Evolutionary conservation across 75 land plant species (phyloP).

Genomic region (Azolla pinnata): DNA sequence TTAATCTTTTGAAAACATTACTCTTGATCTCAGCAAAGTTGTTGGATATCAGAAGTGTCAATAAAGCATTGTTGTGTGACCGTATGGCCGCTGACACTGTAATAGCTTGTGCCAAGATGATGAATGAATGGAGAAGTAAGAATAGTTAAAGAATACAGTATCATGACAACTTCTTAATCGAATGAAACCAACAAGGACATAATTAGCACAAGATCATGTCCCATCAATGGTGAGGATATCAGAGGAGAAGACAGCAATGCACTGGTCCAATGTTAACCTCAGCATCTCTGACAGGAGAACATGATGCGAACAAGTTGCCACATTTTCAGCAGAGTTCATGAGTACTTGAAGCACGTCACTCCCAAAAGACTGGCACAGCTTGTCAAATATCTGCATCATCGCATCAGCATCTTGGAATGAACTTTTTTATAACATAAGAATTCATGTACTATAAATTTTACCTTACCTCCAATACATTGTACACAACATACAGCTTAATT

Average conservation of each 20-base stretch:
- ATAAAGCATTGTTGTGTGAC: slow-evolving; percentile 82
- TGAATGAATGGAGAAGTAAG: slow-evolving; percentile 77
- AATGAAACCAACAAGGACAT: slow-evolving; percentile 4
- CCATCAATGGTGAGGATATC: slow-evolving; percentile 74
- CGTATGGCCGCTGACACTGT: slow-evolving; percentile 90
- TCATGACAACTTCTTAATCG: slow-evolving; percentile 1
- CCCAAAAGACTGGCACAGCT: slow-evolving; percentile 81
- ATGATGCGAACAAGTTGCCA: slow-evolving; percentile 58
- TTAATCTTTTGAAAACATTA: slow-evolving; percentile 87
- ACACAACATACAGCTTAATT: slow-evolving; percentile 89
- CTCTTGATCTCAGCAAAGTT: slow-evolving; percentile 99
- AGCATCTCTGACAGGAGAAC: slow-evolving; percentile 28
- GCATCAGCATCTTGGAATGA: too few relatives aligned
- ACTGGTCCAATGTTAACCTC: slow-evolving; percentile 56
- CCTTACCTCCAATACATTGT: slow-evolving; percentile 95
- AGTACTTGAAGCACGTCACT: slow-evolving; percentile 92
- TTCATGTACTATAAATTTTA: not conserved
- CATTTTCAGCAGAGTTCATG: slow-evolving; percentile 68
- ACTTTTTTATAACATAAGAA: too few relatives aligned
- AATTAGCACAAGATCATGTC: slow-evolving; percentile 5
- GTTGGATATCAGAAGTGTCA: slow-evolving; percentile 85
- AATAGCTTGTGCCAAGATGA: slow-evolving; percentile 89
- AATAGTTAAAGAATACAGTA: slow-evolving; percentile 41
- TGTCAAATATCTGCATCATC: slow-evolving; percentile 88
- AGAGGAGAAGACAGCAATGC: slow-evolving; percentile 60